Evolutionary conservation across 768 basidiomycete species (phyloP), one percentile per base, ranked within the genome.

Genomic region (Obba rivulosa): DNA sequence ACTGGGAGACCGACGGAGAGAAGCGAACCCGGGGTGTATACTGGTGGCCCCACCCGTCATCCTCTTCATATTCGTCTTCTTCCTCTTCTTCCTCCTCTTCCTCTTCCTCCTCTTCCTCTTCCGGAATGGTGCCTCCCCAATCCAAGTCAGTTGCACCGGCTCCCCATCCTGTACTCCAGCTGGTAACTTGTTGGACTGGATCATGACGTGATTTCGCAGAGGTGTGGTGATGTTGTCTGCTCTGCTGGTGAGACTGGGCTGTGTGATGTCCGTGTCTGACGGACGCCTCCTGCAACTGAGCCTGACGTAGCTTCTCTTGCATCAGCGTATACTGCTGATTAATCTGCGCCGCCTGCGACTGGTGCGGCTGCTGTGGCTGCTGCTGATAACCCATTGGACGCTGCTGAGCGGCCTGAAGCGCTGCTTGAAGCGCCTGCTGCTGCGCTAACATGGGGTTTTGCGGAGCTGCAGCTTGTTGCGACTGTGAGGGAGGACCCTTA

Each of bases 111-210:
- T 52, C 50, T 40, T 53, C 56, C 23, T 53, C 50, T 24, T 57
- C 52, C 1, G 50, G 50, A 3, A 54, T 52, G 3, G 43, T 25
- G 17, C 17, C 44, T 4, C 50, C 51, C 9, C 52, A 52, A 3
- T 49, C 54, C 7, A 43, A 45, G 2, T 52, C 51, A 34, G 53
- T 41, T 25, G 41, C 50, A 38, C 56, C 51, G 17, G 41, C 49
- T 7, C 38, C 51, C 50, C 48, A 49, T 25, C 41, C 53, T 42
- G 46, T 56, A 4, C 53, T 53, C 62, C 62, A 61, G 49, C 58
- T 60, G 13, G 57, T 51, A n/a, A 50, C 41, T 13, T 45, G 54
- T 28, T 62, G 61, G 3, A 57, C 52, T n/a, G 53, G 50, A 31
- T 5, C 7, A 31, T 31, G 28, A 7, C 28, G 5, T 13, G 28